Evolutionary conservation across 1,284 basidiomycete species (phyloP).

Genomic region (Thecaphora thlaspeos): DNA sequence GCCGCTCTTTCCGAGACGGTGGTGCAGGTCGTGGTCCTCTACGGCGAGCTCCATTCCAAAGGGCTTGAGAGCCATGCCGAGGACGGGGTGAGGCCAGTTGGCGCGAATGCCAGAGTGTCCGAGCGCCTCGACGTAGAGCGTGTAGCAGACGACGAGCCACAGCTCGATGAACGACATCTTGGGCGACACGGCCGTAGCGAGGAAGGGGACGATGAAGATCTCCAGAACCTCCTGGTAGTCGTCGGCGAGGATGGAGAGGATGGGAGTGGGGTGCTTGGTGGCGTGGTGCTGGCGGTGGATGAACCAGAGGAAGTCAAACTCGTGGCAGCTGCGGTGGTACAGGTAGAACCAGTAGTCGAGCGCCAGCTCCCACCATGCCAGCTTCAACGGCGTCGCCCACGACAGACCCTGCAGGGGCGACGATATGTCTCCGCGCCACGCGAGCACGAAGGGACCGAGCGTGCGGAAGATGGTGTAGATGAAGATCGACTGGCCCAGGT

Average conservation of each 20-base stretch:
- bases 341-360: constrained; percentile 51
- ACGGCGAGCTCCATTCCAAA: constrained; percentile 50
- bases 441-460: constrained; percentile 43
- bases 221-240: constrained; percentile 50
- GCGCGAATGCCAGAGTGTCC: constrained; percentile 46
- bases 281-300: constrained; percentile 46
- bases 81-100: constrained; percentile 34
- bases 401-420: constrained; percentile 40
- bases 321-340: constrained; percentile 48
- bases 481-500: constrained; percentile 49
- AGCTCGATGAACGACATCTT: constrained; percentile 48
- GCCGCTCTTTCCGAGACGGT: constrained; percentile 48
- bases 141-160: constrained; percentile 42
- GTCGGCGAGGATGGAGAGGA: constrained; percentile 48
- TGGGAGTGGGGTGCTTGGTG: constrained; percentile 49
- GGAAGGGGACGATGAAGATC: constrained; percentile 42
- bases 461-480: constrained; percentile 54
- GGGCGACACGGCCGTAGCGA: constrained; percentile 38
- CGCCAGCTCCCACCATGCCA: constrained; percentile 47
- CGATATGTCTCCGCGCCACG: constrained; percentile 48
- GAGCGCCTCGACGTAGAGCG: constrained; percentile 36
- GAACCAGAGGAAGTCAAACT: constrained; percentile 41
- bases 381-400: constrained; percentile 44
- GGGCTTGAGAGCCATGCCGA: constrained; percentile 25
- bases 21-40: constrained; percentile 58